Evolutionary conservation across 2,329 filamentous ascomycete species (phyloP), one percentile per base, ranked within the genome.

Genomic region (Apiospora rasikravindrae): DNA sequence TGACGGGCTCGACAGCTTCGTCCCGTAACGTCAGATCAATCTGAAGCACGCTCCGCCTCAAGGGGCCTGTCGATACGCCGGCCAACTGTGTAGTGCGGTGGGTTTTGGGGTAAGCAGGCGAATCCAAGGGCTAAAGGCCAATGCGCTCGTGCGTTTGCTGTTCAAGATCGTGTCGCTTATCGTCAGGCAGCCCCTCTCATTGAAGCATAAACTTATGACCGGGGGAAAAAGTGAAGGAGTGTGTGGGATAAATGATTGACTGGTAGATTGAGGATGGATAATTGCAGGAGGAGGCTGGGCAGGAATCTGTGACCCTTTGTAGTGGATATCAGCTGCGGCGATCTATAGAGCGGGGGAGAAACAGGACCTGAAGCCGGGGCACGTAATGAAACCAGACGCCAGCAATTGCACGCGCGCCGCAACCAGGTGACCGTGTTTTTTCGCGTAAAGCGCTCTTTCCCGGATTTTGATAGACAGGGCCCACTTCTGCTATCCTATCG

Each of bases 91-190:
- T 64, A 40, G 57, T 19, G 33, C 14, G 57, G 57, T 64, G 57
- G 57, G 22, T 40, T 64, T 64, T n/a, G 5, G 57, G 57, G 57
- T 33, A 40, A 40, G 57, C 22, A 40, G 57, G 57, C 57, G 29
- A 40, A 64, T 13, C 40, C 29, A 40, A 64, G 57, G 57, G 57
- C 33, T 24, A 40, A 40, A 14, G 57, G 37, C 53, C 53, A 61
- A 64, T 64, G 33, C 57, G 57, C 57, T 64, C 57, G 57, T 64
- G 29, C 53, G 53, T 61, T 61, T 61, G 26, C 22, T 61, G 19
- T 64, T n/a, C 57, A n/a, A 64, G 57, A 64, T 64, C 33, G 57
- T 64, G 57, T 64, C 57, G 57, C 57, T 64, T 64, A 64, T 64
- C 57, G 57, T 64, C 11, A 40, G 57, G 57, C 29, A 37, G 57